These are phyloP conservation scores for Xylaria palmicola DNA, from an alignment of 495 filamentous ascomycete genomes.

Conservation along the genomic window DNA sequence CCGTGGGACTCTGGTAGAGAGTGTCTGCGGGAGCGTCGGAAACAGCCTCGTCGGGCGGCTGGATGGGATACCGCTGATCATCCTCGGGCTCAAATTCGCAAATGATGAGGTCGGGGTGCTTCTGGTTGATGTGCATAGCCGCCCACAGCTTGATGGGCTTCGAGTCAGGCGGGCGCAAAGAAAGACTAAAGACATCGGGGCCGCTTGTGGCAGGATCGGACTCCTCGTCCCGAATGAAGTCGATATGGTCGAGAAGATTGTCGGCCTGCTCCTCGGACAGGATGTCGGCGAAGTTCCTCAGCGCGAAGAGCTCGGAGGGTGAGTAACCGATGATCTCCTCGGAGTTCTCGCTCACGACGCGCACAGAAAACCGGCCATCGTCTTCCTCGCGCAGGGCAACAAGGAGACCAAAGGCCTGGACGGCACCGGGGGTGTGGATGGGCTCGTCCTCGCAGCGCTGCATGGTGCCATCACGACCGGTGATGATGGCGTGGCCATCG, in stretches of 20 bases:
- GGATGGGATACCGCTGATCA: conserved; percentile 69
- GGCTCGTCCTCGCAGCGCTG: conserved; percentile 91
- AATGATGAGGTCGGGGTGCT: conserved; percentile 69
- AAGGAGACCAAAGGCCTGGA: conserved; percentile 81
- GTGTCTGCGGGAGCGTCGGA: conserved; percentile 71
- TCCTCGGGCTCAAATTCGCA: conserved; percentile 94
- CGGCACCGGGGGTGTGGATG: conserved; percentile 87
- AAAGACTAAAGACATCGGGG: conserved; percentile 82
- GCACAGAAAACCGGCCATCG: conserved; percentile 66
- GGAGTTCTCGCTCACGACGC: conserved; percentile 86
- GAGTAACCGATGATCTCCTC: conserved; percentile 73
- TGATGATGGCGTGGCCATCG: conserved; percentile 82
- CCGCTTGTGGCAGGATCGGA: conserved; percentile 70
- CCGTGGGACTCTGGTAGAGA: conserved; percentile 62
- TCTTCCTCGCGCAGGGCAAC: conserved; percentile 72
- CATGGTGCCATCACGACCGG: conserved; percentile 68
- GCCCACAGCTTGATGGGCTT: conserved; percentile 76
- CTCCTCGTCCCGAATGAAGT: conserved; percentile 81
- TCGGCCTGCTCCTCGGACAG: conserved; percentile 79
- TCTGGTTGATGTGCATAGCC: conserved; percentile 72
- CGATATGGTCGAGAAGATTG: conserved; percentile 78
- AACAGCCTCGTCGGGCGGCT: conserved; percentile 53
- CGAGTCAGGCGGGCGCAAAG: conserved; percentile 56
- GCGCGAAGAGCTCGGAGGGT: conserved; percentile 72
- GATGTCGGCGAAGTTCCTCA: conserved; percentile 76